Percentiles rank a stretch among this genome's conserved stretches.
Conservation (phyloP, 257 asterid genomes). For the Ilex aquifolium region DNA sequence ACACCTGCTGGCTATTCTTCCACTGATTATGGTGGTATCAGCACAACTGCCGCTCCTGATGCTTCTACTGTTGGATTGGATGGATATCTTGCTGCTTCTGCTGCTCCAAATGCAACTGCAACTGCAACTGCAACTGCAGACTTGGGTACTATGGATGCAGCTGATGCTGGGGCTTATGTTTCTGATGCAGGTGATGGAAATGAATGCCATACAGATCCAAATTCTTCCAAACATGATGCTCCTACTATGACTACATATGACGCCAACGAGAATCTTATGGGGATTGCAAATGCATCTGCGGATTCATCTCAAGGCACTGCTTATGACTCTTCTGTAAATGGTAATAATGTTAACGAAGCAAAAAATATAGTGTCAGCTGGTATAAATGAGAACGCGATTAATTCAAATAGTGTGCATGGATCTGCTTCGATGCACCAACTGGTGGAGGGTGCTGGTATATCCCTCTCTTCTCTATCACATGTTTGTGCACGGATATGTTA, state of each 20-base stretch:
- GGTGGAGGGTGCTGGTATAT: constrained; percentile 62
- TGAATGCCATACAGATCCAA: constrained; percentile 3
- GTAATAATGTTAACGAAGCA: constrained; percentile 32
- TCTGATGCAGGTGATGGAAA: constrained; percentile 26
- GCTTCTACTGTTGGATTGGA: background rate
- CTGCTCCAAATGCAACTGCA: background rate
- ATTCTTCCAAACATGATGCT: constrained; percentile 32
- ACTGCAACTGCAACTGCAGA: background rate
- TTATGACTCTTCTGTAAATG: constrained; percentile 44
- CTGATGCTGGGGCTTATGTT: constrained; percentile 23
- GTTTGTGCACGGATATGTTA: background rate
- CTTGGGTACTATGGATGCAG: constrained; percentile 10
- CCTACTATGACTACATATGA: constrained; percentile 22
- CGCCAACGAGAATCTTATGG: constrained; percentile 28
- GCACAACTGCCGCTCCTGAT: background rate
- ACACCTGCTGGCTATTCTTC: background rate
- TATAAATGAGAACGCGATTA: constrained; percentile 51
- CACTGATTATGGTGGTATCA: background rate
- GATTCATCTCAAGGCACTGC: constrained; percentile 39
- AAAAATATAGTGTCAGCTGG: constrained; percentile 30
- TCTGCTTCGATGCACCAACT: constrained; percentile 58
- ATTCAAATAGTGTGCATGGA: constrained; percentile 43
- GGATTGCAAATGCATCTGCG: constrained; percentile 24
- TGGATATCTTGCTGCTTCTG: background rate
- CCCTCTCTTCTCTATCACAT: constrained; percentile 4